Conservation (phyloP, 108 stramenopile species). For the Nitzschia palea region DNA sequence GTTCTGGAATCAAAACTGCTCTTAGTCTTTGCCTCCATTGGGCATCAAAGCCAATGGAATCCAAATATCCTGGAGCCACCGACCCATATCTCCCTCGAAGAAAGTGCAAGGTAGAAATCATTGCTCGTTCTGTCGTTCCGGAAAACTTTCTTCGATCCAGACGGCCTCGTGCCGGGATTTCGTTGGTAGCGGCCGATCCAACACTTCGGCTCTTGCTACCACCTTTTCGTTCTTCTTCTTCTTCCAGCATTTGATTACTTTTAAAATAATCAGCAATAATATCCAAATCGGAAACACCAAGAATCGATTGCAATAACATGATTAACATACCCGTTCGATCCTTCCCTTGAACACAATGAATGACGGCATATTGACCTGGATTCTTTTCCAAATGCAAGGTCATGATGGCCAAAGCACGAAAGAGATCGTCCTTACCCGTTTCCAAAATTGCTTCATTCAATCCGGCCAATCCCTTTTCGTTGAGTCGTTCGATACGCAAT, state of each 20-base stretch:
- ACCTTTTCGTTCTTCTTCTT: too few species aligned
- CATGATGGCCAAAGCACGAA: constrained; percentile 26
- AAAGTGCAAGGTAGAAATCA: constrained; percentile 29
- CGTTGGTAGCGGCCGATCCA: constrained; percentile 20
- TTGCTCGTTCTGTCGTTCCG: constrained; percentile 32
- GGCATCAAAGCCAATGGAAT: constrained; percentile 41
- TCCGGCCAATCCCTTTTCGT: constrained; percentile 38
- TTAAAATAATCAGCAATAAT: constrained; percentile 44
- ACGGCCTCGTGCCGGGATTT: constrained; percentile 5
- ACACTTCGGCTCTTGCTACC: background rate
- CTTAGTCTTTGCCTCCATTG: constrained; percentile 39
- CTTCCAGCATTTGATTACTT: constrained; percentile 4
- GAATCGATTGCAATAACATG: constrained; percentile 46
- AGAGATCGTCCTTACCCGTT: constrained; percentile 29
- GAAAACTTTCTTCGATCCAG: constrained; percentile 24
- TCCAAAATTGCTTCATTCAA: constrained; percentile 52
- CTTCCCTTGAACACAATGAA: constrained; percentile 64
- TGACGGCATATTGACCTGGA: background rate
- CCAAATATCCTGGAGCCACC: constrained; percentile 33
- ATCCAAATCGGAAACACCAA: constrained; percentile 28
- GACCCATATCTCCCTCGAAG: constrained; percentile 38
- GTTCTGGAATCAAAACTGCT: background rate
- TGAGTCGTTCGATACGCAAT: constrained; percentile 34
- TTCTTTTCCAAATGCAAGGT: constrained; percentile 35
- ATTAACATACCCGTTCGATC: constrained; percentile 49